Percentiles rank a stretch among this genome's conserved stretches.
These are phyloP conservation scores for Fistulifera pelliculosa DNA, from an alignment of 108 stramenopile species.

Conservation along the genomic window DNA sequence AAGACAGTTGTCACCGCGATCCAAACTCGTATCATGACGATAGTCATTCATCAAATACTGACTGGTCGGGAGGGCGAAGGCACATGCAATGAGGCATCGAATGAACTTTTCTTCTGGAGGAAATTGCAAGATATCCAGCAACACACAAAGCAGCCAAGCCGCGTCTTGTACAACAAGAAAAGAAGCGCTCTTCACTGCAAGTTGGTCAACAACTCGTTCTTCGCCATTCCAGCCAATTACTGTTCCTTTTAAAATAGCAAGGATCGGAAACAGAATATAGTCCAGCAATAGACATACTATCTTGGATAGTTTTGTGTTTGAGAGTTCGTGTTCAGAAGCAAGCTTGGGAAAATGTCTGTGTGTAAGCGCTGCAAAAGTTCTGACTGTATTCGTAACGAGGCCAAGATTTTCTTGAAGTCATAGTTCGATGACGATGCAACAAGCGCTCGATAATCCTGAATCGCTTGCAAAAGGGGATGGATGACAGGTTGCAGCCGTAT, in stretches of 20 bases:
- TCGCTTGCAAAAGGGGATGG: no score
- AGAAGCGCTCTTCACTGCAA: neutral
- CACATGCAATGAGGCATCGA: neutral
- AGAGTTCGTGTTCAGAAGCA: no score
- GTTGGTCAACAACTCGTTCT: neutral
- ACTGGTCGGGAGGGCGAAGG: constrained; percentile 1
- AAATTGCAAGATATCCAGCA: neutral
- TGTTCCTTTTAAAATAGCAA: neutral
- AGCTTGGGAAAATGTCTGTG: no score
- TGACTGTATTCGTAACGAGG: no score
- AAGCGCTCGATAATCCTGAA: no score
- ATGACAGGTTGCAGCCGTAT: no score
- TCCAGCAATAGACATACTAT: neutral
- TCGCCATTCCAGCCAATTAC: neutral
- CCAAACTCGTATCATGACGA: neutral
- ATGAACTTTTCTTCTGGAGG: neutral
- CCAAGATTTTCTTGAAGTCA: no score
- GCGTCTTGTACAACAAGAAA: neutral
- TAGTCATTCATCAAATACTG: neutral
- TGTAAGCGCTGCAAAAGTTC: no score
- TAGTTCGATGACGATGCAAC: no score
- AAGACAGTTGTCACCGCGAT: neutral
- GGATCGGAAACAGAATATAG: neutral
- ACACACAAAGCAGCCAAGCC: neutral
- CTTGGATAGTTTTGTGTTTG: no score